A percentile compares a stretch with the other conserved stretches of the same genome.
Evolutionary conservation across 139 green algal species (phyloP).

Genomic region (Closterium sp.): DNA sequence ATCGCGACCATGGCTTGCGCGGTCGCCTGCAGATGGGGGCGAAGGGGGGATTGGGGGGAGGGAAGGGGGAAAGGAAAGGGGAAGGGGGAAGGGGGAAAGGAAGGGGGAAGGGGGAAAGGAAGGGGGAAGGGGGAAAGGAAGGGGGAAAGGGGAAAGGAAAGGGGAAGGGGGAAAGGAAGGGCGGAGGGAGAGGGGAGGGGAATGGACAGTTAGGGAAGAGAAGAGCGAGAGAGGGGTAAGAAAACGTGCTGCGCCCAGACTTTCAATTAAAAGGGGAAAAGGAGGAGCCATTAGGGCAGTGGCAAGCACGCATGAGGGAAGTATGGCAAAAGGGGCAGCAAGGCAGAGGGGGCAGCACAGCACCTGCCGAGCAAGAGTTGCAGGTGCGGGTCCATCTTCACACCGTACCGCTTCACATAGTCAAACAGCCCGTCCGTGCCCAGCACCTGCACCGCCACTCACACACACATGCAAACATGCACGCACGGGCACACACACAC

Average conservation of each 20-base stretch:
- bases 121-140: conserved; percentile 75
- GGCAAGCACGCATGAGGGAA: too few relatives aligned
- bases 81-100: conserved; percentile 88
- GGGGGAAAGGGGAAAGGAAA: conserved; percentile 47
- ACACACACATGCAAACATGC: not conserved
- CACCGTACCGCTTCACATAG: not conserved
- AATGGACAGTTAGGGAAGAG: conserved; percentile 38
- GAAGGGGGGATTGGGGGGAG: not conserved
- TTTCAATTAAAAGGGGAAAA: too few relatives aligned
- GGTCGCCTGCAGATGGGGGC: not conserved
- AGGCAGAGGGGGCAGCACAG: not conserved
- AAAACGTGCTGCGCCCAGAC: too few relatives aligned
- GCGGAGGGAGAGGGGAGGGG: conserved; percentile 61
- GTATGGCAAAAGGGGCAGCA: conserved; percentile 52
- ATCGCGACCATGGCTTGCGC: not conserved
- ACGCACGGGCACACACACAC: not conserved
- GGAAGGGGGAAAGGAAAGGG: conserved; percentile 61
- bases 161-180: conserved; percentile 70
- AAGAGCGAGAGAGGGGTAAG: too few relatives aligned
- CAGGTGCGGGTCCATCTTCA: not conserved
- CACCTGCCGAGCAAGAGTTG: not conserved
- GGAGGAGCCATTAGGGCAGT: conserved; percentile 42
- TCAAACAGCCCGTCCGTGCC: not conserved
- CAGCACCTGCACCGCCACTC: not conserved
- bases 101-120: conserved; percentile 80